These are phyloP conservation scores for Pleurotus salmoneostramineus DNA, from an alignment of 768 basidiomycete genomes.

Conservation along the genomic window DNA sequence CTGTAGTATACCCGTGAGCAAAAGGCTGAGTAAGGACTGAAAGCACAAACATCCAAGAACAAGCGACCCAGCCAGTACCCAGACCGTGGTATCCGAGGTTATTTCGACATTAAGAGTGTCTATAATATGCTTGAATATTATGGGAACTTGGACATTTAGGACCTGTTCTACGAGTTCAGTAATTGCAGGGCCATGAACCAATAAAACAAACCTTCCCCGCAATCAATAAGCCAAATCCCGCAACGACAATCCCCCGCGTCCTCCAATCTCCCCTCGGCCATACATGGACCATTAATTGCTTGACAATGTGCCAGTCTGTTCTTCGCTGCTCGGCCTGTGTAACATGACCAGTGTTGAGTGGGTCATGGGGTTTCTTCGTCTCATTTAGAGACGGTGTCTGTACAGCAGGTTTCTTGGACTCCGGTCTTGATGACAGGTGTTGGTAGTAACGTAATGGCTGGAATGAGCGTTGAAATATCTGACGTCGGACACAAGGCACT, in stretches of 20 bases:
- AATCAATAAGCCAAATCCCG: slow-evolving; percentile 78
- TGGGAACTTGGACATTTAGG: slow-evolving; percentile 97
- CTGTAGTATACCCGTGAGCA: slow-evolving; percentile 34
- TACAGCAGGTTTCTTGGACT: background rate
- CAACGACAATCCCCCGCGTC: slow-evolving; percentile 75
- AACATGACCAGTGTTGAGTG: slow-evolving; percentile 15
- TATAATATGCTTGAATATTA: slow-evolving; percentile 89
- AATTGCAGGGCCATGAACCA: background rate
- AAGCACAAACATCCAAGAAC: slow-evolving; percentile 81
- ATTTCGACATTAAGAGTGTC: slow-evolving; percentile 87
- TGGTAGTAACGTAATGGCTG: background rate
- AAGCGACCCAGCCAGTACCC: slow-evolving; percentile 87
- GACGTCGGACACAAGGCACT: background rate
- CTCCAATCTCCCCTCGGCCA: slow-evolving; percentile 89
- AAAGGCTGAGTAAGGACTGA: background rate
- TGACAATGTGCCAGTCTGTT: slow-evolving; percentile 86
- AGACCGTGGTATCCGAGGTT: slow-evolving; percentile 71
- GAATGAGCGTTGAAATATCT: background rate
- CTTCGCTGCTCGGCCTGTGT: slow-evolving; percentile 51
- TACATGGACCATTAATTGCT: slow-evolving; percentile 78
- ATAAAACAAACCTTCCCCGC: slow-evolving; percentile 71
- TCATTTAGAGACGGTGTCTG: slow-evolving; percentile 10
- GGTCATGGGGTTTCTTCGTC: background rate
- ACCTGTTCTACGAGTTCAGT: slow-evolving; percentile 41
- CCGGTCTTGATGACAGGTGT: background rate